phyloP scores from a whole-genome alignment of 2,329 filamentous ascomycete species.

The Xylaria multiplex region DNA sequence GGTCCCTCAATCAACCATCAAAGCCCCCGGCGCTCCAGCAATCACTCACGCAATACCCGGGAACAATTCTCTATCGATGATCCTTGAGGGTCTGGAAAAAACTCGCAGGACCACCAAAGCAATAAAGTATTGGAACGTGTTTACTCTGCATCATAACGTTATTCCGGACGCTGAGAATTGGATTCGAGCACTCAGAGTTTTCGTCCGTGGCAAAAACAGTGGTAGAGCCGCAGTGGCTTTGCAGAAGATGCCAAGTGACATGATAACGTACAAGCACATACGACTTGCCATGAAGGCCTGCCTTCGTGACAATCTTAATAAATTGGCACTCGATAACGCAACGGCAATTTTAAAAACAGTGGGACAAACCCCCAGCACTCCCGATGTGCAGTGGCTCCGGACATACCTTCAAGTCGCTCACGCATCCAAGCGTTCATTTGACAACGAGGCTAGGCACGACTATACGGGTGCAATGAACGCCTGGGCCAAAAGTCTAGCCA shows the following conservation, averaged over 20 bases:
- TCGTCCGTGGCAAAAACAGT: slow-evolving; percentile 74
- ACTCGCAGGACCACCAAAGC: slow-evolving; percentile 70
- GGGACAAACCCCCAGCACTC: slow-evolving; percentile 55
- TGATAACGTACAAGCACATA: slow-evolving; percentile 66
- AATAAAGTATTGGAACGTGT: slow-evolving; percentile 79
- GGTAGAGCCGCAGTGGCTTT: slow-evolving; percentile 69
- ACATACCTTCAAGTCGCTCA: slow-evolving; percentile 68
- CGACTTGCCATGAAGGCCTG: slow-evolving; percentile 79
- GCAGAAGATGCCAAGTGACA: slow-evolving; percentile 58
- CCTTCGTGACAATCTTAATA: slow-evolving; percentile 79
- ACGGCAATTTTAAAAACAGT: slow-evolving; percentile 73
- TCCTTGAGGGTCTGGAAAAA: slow-evolving; percentile 72
- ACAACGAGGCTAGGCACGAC: slow-evolving; percentile 43
- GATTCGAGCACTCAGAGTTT: slow-evolving; percentile 72
- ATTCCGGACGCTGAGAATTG: slow-evolving; percentile 78
- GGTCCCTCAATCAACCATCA: slow-evolving; percentile 18
- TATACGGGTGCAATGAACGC: slow-evolving; percentile 54
- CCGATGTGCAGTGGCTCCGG: slow-evolving; percentile 63
- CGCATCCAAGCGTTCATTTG: slow-evolving; percentile 56
- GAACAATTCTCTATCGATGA: slow-evolving; percentile 71
- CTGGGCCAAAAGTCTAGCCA: slow-evolving; percentile 61
- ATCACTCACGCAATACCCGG: slow-evolving; percentile 57
- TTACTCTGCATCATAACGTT: slow-evolving; percentile 71
- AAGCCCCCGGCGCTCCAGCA: slow-evolving; percentile 39
- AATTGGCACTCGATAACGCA: slow-evolving; percentile 72